These are phyloP conservation scores for Melampsora larici-populina DNA, from an alignment of 1,284 basidiomycete species.

Conservation along the genomic window DNA sequence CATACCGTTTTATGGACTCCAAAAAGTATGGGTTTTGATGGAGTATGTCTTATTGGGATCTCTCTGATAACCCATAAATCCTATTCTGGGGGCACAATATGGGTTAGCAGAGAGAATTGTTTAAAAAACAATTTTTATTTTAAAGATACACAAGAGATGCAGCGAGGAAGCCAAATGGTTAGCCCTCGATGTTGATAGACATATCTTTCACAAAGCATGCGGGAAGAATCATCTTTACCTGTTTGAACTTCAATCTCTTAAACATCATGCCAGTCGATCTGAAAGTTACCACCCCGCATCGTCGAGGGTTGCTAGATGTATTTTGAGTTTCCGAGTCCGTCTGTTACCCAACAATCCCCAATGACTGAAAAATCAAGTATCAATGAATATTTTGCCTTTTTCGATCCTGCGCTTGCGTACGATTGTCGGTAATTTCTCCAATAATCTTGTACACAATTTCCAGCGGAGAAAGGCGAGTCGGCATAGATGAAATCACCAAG, in stretches of 20 bases:
- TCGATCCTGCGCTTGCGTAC: slow-evolving; percentile 65
- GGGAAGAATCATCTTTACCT: neutral
- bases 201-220: no score
- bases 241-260: slow-evolving; percentile 1
- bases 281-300: slow-evolving; percentile 40
- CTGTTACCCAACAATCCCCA: slow-evolving; percentile 65
- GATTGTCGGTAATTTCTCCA: slow-evolving; percentile 65
- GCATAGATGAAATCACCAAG: slow-evolving; percentile 48
- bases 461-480: slow-evolving; percentile 56
- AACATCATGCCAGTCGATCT: neutral
- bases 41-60: no score
- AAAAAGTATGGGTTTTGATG: no score
- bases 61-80: no score
- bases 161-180: no score
- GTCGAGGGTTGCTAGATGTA: slow-evolving; percentile 10
- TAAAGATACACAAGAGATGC: no score
- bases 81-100: no score
- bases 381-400: slow-evolving; percentile 59
- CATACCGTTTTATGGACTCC: no score
- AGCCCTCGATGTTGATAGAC: no score
- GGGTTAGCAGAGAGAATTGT: no score
- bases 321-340: slow-evolving; percentile 48
- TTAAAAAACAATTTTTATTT: no score
- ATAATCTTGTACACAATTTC: slow-evolving; percentile 62
- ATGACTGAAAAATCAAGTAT: slow-evolving; percentile 59